Percentiles rank a stretch among this genome's conserved stretches.
Evolutionary conservation across 805 yeast species (phyloP).

Genomic region (Debaryomyces hansenii): DNA sequence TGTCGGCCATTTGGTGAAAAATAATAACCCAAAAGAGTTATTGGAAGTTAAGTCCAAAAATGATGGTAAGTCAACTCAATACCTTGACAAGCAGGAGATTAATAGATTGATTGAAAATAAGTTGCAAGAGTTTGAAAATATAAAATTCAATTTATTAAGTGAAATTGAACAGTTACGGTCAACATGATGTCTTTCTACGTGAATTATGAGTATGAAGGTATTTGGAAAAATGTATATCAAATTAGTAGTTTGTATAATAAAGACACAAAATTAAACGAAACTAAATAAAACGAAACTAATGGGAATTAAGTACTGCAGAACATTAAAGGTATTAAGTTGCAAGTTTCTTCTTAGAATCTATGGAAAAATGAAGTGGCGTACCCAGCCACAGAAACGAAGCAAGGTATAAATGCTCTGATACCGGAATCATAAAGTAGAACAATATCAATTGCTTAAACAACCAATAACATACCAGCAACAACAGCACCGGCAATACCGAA

Average conservation of each 20-base stretch:
- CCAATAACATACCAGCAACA: constrained; percentile 51
- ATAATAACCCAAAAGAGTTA: constrained; percentile 7
- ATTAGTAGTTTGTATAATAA: background rate
- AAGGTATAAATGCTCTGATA: no score
- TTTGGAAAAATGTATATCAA: background rate
- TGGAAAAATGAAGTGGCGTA: no score
- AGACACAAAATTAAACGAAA: no score
- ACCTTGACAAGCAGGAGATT: background rate
- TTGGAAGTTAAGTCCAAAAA: constrained; percentile 7
- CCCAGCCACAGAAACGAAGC: no score
- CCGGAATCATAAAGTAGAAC: no score
- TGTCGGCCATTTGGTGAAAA: constrained; percentile 11
- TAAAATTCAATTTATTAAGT: constrained; percentile 9
- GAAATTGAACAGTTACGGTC: constrained; percentile 9
- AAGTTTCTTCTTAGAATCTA: no score
- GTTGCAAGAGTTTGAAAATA: constrained; percentile 13
- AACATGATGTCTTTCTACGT: background rate
- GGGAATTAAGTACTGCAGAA: no score
- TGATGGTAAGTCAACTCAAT: background rate
- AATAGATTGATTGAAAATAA: constrained; percentile 4
- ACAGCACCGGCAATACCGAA: constrained; percentile 43
- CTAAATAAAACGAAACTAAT: no score
- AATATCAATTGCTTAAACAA: constrained; percentile 28
- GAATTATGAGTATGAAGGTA: background rate
- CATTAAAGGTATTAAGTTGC: no score